Conservation (phyloP, 2,329 filamentous ascomycete species). For the Aspergillus candidus region DNA sequence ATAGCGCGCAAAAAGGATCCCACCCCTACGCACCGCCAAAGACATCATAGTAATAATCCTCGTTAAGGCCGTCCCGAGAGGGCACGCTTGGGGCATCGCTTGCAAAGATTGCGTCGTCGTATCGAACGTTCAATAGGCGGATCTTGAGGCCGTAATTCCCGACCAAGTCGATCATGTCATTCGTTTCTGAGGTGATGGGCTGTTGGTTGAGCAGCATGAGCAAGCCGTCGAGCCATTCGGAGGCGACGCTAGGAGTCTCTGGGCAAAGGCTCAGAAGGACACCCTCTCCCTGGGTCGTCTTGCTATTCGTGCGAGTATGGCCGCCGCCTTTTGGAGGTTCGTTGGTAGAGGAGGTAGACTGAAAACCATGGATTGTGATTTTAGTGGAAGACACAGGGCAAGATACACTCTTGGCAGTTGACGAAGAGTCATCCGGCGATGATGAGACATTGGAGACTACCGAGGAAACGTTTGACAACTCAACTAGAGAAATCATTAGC, state of each 20-base stretch:
- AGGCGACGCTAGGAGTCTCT: constrained; percentile 71
- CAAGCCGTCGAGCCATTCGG: constrained; percentile 93
- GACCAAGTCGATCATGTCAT: constrained; percentile 78
- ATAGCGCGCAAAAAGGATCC: no score
- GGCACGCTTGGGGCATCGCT: constrained; percentile 71
- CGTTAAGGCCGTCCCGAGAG: constrained; percentile 75
- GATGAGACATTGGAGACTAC: constrained; percentile 89
- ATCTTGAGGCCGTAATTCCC: constrained; percentile 91
- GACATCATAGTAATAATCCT: constrained; percentile 88
- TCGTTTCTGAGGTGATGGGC: constrained; percentile 94
- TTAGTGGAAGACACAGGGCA: constrained; percentile 56
- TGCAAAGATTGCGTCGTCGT: constrained; percentile 68
- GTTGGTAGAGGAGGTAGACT: constrained; percentile 22
- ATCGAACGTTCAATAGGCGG: constrained; percentile 79
- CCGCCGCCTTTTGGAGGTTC: constrained; percentile 31
- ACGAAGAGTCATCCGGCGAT: constrained; percentile 46
- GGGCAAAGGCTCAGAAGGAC: constrained; percentile 79
- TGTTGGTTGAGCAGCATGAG: constrained; percentile 92
- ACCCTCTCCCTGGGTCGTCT: constrained; percentile 53
- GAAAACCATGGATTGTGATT: constrained; percentile 82
- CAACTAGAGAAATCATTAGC: constrained; percentile 48
- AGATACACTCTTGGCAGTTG: constrained; percentile 42
- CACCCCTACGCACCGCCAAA: constrained; percentile 38
- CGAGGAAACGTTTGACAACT: constrained; percentile 80
- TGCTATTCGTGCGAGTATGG: constrained; percentile 27